Percentiles rank a stretch among this genome's conserved stretches.
Evolutionary conservation across 352 stramenopile genomes (phyloP).

Genomic region (Pythium aquatile): DNA sequence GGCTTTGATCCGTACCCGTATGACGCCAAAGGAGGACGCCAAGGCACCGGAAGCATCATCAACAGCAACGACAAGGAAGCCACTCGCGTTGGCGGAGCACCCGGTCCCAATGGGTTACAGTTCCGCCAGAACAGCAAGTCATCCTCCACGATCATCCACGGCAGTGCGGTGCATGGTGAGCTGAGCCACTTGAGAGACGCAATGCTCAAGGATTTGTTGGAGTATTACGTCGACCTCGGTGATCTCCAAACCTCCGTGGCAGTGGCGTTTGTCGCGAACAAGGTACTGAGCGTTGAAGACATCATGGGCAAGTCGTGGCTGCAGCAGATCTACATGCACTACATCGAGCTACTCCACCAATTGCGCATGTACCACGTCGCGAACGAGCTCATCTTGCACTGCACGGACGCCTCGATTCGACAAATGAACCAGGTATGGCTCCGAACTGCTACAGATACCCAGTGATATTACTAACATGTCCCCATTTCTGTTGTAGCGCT

Average conservation of each 20-base stretch:
- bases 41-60: constrained; percentile 9
- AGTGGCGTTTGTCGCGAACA: constrained; percentile 69
- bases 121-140: constrained; percentile 28
- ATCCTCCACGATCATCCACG: constrained; percentile 69
- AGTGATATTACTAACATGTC: neutral
- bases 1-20: constrained; percentile 86
- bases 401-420: constrained; percentile 81
- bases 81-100: constrained; percentile 1
- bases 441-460: neutral
- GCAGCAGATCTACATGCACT: constrained; percentile 91
- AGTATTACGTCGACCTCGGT: constrained; percentile 84
- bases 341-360: constrained; percentile 87
- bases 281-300: constrained; percentile 74
- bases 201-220: constrained; percentile 83
- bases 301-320: constrained; percentile 84
- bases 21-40: constrained; percentile 41
- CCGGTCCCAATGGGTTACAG: constrained; percentile 9
- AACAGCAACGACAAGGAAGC: constrained; percentile 27
- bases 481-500: constrained; percentile 50
- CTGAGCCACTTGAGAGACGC: constrained; percentile 66
- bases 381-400: constrained; percentile 85
- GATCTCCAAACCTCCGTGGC: constrained; percentile 85
- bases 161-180: constrained; percentile 74
- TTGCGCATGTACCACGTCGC: constrained; percentile 86
- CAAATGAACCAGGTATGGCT: constrained; percentile 87